A percentile compares a stretch with the other conserved stretches of the same genome.
Conservation (phyloP, 257 asterid genomes). For the Solanum lycopersicoides region DNA sequence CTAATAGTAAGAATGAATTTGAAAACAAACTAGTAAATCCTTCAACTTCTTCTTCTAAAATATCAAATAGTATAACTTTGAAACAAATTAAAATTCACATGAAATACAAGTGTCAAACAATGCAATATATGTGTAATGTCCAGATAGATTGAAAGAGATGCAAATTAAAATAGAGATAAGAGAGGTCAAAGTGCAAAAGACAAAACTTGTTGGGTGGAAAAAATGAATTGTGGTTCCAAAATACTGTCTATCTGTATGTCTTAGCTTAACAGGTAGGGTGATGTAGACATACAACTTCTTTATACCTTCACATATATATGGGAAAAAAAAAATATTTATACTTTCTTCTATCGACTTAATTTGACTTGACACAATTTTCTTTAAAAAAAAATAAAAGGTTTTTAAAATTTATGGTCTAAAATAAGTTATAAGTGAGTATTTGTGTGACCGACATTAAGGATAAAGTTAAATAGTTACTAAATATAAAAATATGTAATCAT, state of each 20-base stretch:
- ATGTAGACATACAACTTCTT: background rate
- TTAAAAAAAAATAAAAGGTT: no score
- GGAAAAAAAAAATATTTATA: background rate
- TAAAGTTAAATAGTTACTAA: no score
- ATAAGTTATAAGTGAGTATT: no score
- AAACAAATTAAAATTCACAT: background rate
- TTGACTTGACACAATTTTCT: no score
- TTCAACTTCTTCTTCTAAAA: background rate
- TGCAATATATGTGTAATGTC: background rate
- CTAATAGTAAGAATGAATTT: background rate
- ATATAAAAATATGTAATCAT: no score
- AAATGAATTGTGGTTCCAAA: conserved; percentile 7
- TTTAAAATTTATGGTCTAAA: no score
- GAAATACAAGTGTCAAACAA: background rate
- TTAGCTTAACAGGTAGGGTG: background rate
- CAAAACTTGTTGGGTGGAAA: background rate
- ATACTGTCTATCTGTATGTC: background rate
- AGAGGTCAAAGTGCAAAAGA: conserved; percentile 12
- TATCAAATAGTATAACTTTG: background rate
- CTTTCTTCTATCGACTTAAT: no score
- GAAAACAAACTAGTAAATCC: background rate
- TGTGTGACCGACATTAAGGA: no score
- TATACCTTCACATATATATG: background rate
- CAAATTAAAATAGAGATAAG: background rate
- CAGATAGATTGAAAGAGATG: background rate